Evolutionary conservation across 2,329 filamentous ascomycete species (phyloP).

Genomic region (Colletotrichum navitas): DNA sequence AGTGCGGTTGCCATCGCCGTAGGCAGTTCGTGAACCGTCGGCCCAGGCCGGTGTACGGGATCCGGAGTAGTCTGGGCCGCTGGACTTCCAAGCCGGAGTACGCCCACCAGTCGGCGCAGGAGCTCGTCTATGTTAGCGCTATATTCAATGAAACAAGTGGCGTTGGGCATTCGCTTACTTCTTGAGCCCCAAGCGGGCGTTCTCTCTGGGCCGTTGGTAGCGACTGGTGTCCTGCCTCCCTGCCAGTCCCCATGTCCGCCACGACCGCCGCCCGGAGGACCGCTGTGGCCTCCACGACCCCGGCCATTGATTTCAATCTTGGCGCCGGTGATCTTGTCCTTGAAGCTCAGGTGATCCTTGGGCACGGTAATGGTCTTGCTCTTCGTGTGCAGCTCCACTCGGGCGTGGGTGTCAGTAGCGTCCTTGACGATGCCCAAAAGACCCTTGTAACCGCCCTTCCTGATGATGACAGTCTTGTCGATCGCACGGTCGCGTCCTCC

Average conservation of each 20-base stretch:
- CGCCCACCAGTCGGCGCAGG: conserved; percentile 67
- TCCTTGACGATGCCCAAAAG: conserved; percentile 96
- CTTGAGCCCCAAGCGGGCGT: conserved; percentile 83
- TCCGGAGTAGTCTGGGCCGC: conserved; percentile 62
- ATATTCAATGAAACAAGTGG: conserved; percentile 2
- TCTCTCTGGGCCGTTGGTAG: conserved; percentile 69
- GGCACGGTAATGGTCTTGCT: conserved; percentile 89
- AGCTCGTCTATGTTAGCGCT: conserved; percentile 57
- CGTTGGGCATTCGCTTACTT: conserved; percentile 64
- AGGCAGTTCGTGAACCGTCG: conserved; percentile 75
- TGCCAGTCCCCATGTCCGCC: conserved; percentile 68
- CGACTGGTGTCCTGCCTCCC: conserved; percentile 76
- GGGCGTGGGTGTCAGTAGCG: conserved; percentile 85
- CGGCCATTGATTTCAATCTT: conserved; percentile 77
- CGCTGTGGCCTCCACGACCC: conserved; percentile 61
- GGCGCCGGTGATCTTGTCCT: conserved; percentile 84
- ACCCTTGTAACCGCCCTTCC: conserved; percentile 91
- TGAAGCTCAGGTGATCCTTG: conserved; percentile 85
- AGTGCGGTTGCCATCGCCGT: conserved; percentile 80
- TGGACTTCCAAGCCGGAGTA: conserved; percentile 72
- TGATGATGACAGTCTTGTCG: conserved; percentile 91
- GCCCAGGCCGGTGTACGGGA: conserved; percentile 79
- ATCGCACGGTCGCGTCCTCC: conserved; percentile 82
- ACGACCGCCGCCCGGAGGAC: conserved; percentile 56
- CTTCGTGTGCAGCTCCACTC: conserved; percentile 94